Evolutionary conservation across 257 asterid genomes (phyloP).

Genomic region (Capsicum chinense): DNA sequence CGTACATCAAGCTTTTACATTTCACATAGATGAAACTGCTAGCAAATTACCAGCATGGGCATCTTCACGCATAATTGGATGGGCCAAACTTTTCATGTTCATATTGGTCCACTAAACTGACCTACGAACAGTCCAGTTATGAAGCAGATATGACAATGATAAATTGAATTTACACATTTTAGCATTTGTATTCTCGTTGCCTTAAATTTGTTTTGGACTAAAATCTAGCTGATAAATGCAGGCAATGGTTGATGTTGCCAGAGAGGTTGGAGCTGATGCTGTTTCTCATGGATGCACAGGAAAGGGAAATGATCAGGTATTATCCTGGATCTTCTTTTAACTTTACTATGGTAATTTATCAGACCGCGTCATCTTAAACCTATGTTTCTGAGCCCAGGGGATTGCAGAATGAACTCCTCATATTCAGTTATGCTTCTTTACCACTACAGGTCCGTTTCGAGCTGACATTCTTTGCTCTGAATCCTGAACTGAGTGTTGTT

Average conservation of each 20-base stretch:
- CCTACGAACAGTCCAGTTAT: neutral
- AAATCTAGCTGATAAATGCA: conserved; percentile 43
- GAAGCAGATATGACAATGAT: neutral
- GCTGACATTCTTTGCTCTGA: conserved; percentile 96
- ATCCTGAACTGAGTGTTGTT: conserved; percentile 92
- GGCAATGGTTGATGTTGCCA: conserved; percentile 99
- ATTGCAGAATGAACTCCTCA: neutral
- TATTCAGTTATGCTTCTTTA: conserved; percentile 21
- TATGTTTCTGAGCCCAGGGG: conserved; percentile 17
- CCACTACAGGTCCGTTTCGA: conserved; percentile 86
- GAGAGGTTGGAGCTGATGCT: conserved; percentile 98
- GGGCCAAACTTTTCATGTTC: neutral
- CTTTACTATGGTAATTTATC: neutral
- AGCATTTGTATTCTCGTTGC: neutral
- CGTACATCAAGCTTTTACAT: neutral
- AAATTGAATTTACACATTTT: neutral
- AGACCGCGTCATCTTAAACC: neutral
- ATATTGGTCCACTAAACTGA: neutral
- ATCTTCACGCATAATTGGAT: neutral
- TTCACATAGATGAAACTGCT: conserved; percentile 20
- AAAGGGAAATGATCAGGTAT: conserved; percentile 94
- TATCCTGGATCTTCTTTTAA: conserved; percentile 33
- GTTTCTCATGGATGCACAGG: conserved; percentile 99
- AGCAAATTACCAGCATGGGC: neutral
- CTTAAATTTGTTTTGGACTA: neutral